Percentiles rank a stretch among this genome's conserved stretches.
phyloP scores from a whole-genome alignment of 2,329 filamentous ascomycete genomes.

The Lizonia empirigonia region DNA sequence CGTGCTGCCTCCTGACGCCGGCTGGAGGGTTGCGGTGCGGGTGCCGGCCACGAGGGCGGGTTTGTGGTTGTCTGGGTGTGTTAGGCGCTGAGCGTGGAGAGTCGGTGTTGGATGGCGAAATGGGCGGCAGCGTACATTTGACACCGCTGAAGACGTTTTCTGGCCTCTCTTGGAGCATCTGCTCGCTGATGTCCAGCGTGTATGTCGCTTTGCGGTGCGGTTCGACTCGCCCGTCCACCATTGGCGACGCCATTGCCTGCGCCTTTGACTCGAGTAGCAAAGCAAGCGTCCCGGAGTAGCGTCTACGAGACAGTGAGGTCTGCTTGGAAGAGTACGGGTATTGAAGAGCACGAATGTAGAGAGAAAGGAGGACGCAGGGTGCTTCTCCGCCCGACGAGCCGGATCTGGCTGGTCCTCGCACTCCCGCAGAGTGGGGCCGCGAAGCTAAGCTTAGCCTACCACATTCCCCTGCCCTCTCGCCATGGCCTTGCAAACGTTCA shows the following conservation, averaged over 20 bases:
- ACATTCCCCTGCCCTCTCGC: neutral
- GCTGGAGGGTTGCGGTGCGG: conserved; percentile 36
- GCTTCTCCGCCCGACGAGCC: too few relatives aligned
- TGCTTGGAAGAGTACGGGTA: neutral
- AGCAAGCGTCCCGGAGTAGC: too few relatives aligned
- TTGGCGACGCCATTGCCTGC: conserved; percentile 44
- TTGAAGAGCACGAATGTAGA: neutral
- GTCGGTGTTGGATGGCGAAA: too few relatives aligned
- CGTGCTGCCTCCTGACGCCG: conserved; percentile 29
- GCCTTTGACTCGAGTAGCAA: too few relatives aligned
- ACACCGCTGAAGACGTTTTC: conserved; percentile 36
- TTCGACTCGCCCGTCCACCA: conserved; percentile 44
- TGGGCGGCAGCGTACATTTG: conserved; percentile 41
- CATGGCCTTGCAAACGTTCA: too few relatives aligned
- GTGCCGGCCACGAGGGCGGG: conserved; percentile 42
- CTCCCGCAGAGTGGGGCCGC: conserved; percentile 10
- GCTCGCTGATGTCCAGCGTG: conserved; percentile 45
- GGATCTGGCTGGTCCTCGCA: conserved; percentile 3
- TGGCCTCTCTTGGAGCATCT: conserved; percentile 33
- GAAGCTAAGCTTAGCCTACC: conserved; percentile 4
- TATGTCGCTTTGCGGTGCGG: conserved; percentile 49
- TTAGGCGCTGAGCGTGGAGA: conserved; percentile 1
- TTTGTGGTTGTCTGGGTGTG: conserved; percentile 52
- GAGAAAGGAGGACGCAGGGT: conserved; percentile 1
- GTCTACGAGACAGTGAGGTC: neutral